Percentiles rank a stretch among this genome's conserved stretches.
phyloP scores from a whole-genome alignment of 208 protist genomes.

The Trypanosoma brucei region DNA sequence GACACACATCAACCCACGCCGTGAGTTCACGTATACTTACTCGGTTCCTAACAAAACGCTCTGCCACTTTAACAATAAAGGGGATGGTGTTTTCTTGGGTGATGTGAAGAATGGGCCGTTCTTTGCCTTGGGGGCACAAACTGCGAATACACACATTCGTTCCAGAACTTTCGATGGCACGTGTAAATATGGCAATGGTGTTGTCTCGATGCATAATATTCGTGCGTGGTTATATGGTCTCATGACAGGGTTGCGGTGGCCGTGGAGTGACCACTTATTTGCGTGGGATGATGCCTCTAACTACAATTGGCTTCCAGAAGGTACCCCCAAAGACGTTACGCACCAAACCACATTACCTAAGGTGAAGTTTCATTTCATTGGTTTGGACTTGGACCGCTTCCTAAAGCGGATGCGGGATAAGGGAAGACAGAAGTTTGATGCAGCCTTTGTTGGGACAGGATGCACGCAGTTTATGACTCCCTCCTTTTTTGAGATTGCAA shows the following conservation, averaged over 20 bases:
- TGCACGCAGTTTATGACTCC: constrained; percentile 70
- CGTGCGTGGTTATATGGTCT: constrained; percentile 86
- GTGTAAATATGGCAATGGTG: constrained; percentile 87
- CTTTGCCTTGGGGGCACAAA: constrained; percentile 71
- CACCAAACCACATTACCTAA: constrained; percentile 52
- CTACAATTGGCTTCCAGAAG: constrained; percentile 83
- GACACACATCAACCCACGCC: constrained; percentile 80
- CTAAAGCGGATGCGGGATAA: constrained; percentile 36
- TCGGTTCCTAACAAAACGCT: constrained; percentile 82
- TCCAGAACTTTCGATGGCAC: constrained; percentile 74
- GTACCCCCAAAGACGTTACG: constrained; percentile 49
- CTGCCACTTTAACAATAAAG: constrained; percentile 74
- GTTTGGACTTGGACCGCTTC: constrained; percentile 69
- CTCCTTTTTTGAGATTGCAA: constrained; percentile 34
- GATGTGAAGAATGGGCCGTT: constrained; percentile 89
- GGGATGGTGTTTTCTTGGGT: constrained; percentile 60
- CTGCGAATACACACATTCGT: constrained; percentile 62
- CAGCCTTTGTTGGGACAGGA: constrained; percentile 73
- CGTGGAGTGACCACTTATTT: constrained; percentile 84
- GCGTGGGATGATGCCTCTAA: constrained; percentile 78
- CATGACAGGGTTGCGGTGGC: constrained; percentile 73
- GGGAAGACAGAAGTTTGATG: constrained; percentile 40
- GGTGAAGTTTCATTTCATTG: constrained; percentile 76
- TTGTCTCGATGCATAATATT: constrained; percentile 87
- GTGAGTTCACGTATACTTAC: constrained; percentile 76